Percentiles rank a stretch among this genome's conserved stretches.
These are phyloP conservation scores for Tricholomella constricta DNA, from an alignment of 768 basidiomycete species.

Conservation along the genomic window DNA sequence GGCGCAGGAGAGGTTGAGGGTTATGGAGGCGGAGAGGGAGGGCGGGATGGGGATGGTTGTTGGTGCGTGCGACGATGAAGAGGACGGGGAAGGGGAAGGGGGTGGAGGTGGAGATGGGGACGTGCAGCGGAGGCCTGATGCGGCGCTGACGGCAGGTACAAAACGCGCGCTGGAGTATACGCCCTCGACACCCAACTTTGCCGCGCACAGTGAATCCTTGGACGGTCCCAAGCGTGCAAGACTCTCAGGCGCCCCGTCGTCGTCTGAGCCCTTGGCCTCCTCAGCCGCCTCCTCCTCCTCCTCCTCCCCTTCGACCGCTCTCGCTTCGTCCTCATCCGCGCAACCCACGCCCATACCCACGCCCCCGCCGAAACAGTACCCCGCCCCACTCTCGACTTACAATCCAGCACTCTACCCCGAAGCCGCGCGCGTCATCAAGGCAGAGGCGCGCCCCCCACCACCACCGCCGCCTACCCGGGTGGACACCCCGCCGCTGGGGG, in stretches of 20 bases:
- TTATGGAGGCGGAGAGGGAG: conserved; percentile 14
- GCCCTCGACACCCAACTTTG: background rate
- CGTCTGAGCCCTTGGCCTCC: background rate
- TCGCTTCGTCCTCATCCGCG: background rate
- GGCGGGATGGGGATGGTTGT: conserved; percentile 14
- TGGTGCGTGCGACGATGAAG: background rate
- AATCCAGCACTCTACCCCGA: conserved; percentile 39
- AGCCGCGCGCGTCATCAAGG: conserved; percentile 31
- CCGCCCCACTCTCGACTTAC: conserved; percentile 37
- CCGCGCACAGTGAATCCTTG: background rate
- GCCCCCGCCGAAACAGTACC: conserved; percentile 35
- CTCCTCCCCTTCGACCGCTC: background rate
- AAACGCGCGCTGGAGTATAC: conserved; percentile 19
- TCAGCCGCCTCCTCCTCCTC: background rate
- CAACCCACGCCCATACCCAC: background rate
- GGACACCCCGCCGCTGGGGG: conserved; percentile 10
- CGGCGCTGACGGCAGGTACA: conserved; percentile 1
- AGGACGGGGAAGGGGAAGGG: background rate
- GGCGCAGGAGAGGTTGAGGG: conserved; percentile 12
- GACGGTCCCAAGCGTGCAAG: conserved; percentile 13
- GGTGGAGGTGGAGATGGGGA: background rate
- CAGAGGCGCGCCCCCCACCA: conserved; percentile 21
- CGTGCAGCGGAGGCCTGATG: too few species aligned
- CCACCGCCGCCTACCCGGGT: conserved; percentile 15
- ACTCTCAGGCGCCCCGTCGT: conserved; percentile 7